Evolutionary conservation across 352 stramenopile genomes (phyloP).

Genomic region (Phytophthora constricta): DNA sequence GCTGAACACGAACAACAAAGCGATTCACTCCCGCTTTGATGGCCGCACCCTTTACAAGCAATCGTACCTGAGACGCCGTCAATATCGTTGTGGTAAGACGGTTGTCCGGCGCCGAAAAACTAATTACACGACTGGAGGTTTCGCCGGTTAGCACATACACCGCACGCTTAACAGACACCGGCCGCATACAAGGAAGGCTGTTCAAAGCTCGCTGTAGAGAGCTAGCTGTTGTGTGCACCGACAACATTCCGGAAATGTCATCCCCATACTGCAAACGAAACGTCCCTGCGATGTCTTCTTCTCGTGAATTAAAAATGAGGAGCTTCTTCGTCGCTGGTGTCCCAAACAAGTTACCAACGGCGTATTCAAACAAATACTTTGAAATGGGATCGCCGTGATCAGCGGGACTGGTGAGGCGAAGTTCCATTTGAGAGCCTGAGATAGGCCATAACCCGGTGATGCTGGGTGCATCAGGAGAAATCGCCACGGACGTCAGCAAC

Average conservation of each 20-base stretch:
- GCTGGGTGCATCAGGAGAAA: conserved; percentile 39
- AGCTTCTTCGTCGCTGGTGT: conserved; percentile 55
- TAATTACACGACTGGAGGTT: conserved; percentile 38
- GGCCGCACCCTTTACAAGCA: conserved; percentile 43
- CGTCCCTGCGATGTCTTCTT: conserved; percentile 67
- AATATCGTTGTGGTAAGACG: conserved; percentile 52
- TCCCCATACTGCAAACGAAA: conserved; percentile 78
- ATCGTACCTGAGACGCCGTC: conserved; percentile 34
- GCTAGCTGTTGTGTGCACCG: conserved; percentile 55
- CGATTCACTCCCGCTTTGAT: conserved; percentile 41
- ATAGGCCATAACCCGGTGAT: conserved; percentile 57
- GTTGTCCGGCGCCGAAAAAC: conserved; percentile 45
- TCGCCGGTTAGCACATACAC: conserved; percentile 58
- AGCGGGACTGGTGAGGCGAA: conserved; percentile 37
- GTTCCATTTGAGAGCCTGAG: conserved; percentile 61
- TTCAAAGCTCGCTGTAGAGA: conserved; percentile 44
- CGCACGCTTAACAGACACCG: conserved; percentile 51
- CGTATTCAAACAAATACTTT: conserved; percentile 72
- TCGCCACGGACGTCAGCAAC: conserved; percentile 46
- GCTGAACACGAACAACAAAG: conserved; percentile 57
- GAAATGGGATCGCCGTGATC: conserved; percentile 43
- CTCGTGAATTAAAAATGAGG: conserved; percentile 45
- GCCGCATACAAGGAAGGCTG: conserved; percentile 54
- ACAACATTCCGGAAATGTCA: conserved; percentile 48
- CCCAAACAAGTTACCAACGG: conserved; percentile 56